These are phyloP conservation scores for Ascosphaera pollenicola DNA, from an alignment of 2,329 filamentous ascomycete genomes.

Conservation along the genomic window DNA sequence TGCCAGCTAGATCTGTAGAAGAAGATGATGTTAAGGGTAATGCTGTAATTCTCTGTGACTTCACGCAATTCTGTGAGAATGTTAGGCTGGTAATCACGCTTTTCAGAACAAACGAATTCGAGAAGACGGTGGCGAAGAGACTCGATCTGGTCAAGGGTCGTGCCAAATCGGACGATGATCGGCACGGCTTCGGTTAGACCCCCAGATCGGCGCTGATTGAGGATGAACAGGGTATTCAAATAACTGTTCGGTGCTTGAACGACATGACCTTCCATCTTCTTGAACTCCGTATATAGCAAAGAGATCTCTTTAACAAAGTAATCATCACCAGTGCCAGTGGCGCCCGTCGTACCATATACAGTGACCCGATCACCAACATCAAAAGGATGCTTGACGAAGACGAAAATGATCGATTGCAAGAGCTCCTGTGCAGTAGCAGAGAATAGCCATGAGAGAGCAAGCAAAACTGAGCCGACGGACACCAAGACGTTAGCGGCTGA, in stretches of 20 bases:
- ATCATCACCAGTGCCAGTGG: constrained; percentile 59
- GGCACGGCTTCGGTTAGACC: constrained; percentile 69
- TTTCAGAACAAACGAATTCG: constrained; percentile 64
- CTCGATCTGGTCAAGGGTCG: constrained; percentile 62
- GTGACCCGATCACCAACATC: constrained; percentile 87
- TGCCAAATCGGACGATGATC: constrained; percentile 73
- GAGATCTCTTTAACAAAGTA: constrained; percentile 94
- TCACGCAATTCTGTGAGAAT: constrained; percentile 67
- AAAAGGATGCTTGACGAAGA: constrained; percentile 93
- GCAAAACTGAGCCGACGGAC: constrained; percentile 65
- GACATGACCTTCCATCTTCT: constrained; percentile 94
- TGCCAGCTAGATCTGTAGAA: constrained; percentile 98
- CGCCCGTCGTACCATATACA: constrained; percentile 74
- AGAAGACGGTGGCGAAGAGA: constrained; percentile 57
- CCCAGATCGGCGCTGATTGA: constrained; percentile 81
- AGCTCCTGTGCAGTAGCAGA: constrained; percentile 88
- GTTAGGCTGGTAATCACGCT: constrained; percentile 70
- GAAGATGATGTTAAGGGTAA: constrained; percentile 81
- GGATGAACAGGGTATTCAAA: constrained; percentile 78
- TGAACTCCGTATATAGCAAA: constrained; percentile 87
- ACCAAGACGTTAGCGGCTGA: constrained; percentile 82
- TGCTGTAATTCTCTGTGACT: constrained; percentile 62
- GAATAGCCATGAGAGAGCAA: constrained; percentile 82
- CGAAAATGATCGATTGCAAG: constrained; percentile 67
- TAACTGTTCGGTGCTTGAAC: constrained; percentile 92